These are phyloP conservation scores for Trifolium dubium DNA, from an alignment of 306 rosid genomes.

Conservation along the genomic window DNA sequence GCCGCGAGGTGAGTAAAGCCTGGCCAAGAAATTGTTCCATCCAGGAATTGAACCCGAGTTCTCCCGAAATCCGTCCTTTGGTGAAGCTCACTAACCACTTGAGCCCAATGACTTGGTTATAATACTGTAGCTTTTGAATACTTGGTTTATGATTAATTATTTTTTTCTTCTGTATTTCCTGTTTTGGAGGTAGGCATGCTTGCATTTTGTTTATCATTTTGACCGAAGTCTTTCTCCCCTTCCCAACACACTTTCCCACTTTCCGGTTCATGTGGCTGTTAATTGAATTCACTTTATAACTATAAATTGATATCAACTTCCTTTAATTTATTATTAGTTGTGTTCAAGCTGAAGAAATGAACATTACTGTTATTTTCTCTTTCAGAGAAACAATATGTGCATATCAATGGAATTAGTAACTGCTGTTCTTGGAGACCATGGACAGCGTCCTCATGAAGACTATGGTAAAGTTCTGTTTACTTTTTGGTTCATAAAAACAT, in stretches of 20 bases:
- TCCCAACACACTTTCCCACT: not conserved
- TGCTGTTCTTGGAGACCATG: slow-evolving; percentile 98
- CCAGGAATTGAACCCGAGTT: too few species aligned
- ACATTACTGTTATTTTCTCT: slow-evolving; percentile 37
- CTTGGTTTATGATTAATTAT: too few species aligned
- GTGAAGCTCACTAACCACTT: too few species aligned
- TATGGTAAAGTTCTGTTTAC: slow-evolving; percentile 61
- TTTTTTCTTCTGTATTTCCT: not conserved
- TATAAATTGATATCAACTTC: slow-evolving; percentile 19
- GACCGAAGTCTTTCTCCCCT: not conserved
- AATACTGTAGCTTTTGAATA: too few species aligned
- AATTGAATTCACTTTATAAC: slow-evolving; percentile 20
- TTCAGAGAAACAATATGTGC: slow-evolving; percentile 80
- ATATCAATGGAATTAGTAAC: slow-evolving; percentile 97
- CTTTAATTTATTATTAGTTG: slow-evolving; percentile 25
- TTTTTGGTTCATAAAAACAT: slow-evolving; percentile 5
- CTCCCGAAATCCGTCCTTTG: too few species aligned
- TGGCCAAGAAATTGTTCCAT: too few species aligned
- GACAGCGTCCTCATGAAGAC: slow-evolving; percentile 92
- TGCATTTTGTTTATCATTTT: slow-evolving; percentile 21
- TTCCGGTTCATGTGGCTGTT: slow-evolving; percentile 22
- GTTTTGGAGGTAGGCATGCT: slow-evolving; percentile 5
- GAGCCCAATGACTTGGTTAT: too few species aligned
- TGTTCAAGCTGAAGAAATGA: slow-evolving; percentile 18
- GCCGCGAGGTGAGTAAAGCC: too few species aligned